Percentiles rank a stretch among this genome's conserved stretches.
These are phyloP conservation scores for Cryptococcus jaspeensis DNA, from an alignment of 1,284 basidiomycete species.

Conservation along the genomic window DNA sequence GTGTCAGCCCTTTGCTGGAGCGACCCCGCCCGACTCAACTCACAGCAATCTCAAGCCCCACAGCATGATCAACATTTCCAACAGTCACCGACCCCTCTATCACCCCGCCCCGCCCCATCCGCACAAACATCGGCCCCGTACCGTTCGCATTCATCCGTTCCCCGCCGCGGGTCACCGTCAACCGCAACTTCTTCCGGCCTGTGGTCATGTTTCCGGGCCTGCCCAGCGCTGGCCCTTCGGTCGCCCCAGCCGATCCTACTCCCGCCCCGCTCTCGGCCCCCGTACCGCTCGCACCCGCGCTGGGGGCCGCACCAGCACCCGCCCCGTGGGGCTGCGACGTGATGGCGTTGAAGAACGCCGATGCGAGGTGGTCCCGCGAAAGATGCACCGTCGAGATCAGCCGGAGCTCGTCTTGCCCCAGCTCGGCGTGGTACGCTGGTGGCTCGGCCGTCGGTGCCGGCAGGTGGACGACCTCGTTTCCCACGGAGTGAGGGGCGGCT, in stretches of 20 bases:
- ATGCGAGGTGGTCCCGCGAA: conserved; percentile 33
- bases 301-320: too few species aligned
- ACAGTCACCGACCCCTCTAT: conserved; percentile 32
- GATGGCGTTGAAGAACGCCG: conserved; percentile 32
- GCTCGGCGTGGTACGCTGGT: conserved; percentile 32
- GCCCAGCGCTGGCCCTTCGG: conserved; percentile 2
- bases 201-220: conserved; percentile 9
- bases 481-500: background rate
- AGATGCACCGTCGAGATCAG: conserved; percentile 39
- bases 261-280: too few species aligned
- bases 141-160: conserved; percentile 26
- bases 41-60: conserved; percentile 31
- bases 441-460: conserved; percentile 20
- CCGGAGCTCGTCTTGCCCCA: conserved; percentile 29
- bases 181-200: conserved; percentile 30
- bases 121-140: conserved; percentile 31
- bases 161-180: conserved; percentile 22
- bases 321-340: conserved; percentile 7
- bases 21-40: too few species aligned
- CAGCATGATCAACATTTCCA: conserved; percentile 35
- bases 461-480: conserved; percentile 12
- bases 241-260: too few species aligned
- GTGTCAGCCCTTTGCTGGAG: too few species aligned
- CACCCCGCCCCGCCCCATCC: conserved; percentile 20
- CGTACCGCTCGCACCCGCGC: too few species aligned